Percentiles rank a stretch among this genome's conserved stretches.
Evolutionary conservation across 345 rosid genomes (phyloP).

Genomic region (Salix purpurea): DNA sequence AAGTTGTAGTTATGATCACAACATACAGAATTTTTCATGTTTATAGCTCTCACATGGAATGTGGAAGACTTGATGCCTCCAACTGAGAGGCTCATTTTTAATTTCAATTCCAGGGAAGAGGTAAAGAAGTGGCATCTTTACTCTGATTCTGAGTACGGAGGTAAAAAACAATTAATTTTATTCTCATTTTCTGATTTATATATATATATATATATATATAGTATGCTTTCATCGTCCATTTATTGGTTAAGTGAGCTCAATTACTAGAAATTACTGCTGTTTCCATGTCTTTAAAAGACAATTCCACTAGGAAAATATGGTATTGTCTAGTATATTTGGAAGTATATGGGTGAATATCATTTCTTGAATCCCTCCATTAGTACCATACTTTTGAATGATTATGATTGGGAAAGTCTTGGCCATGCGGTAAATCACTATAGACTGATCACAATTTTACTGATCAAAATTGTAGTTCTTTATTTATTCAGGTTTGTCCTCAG

Average conservation of each 20-base stretch:
- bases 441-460: too few species aligned
- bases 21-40: too few species aligned
- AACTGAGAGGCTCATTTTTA: conserved; percentile 59
- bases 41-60: conserved; percentile 74
- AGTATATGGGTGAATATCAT: neutral
- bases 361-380: neutral
- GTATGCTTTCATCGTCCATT: neutral
- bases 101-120: conserved; percentile 71
- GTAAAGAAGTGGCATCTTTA: conserved; percentile 83
- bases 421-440: too few species aligned
- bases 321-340: neutral
- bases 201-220: too few species aligned
- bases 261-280: too few species aligned
- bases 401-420: neutral
- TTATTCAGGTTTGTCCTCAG: conserved; percentile 70
- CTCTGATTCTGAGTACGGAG: conserved; percentile 93
- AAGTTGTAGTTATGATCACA: too few species aligned
- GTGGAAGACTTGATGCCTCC: conserved; percentile 85
- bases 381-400: neutral
- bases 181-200: neutral
- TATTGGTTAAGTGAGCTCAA: too few species aligned
- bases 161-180: conserved; percentile 30
- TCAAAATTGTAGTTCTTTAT: neutral
- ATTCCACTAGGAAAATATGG: neutral
- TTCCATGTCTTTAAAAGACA: too few species aligned